These are phyloP conservation scores for Leptodontidium sp. DNA, from an alignment of 2,329 filamentous ascomycete species.

Conservation along the genomic window DNA sequence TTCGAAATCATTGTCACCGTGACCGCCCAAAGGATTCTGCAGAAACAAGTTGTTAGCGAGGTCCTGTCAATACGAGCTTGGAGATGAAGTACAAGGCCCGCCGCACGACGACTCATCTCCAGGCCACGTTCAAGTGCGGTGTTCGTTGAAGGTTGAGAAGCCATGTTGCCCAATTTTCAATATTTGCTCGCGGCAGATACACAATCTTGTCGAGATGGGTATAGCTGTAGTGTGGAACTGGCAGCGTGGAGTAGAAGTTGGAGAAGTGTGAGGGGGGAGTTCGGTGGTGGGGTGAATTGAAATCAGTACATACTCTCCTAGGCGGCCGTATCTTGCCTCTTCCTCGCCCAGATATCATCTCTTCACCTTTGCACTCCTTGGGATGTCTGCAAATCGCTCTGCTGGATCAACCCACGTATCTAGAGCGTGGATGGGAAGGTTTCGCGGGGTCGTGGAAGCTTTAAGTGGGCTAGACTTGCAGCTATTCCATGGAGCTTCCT, in stretches of 20 bases:
- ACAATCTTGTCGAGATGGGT: neutral
- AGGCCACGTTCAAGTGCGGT: conserved; percentile 21
- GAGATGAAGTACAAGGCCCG: conserved; percentile 12
- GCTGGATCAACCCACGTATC: neutral
- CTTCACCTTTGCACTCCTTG: conserved; percentile 19
- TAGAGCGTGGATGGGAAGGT: neutral
- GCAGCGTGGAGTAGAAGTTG: neutral
- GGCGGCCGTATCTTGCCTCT: conserved; percentile 72
- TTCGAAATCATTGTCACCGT: conserved; percentile 80
- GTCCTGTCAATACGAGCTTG: neutral
- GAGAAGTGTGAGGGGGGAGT: neutral
- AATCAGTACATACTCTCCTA: conserved; percentile 63
- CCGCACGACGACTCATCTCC: neutral
- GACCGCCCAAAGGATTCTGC: conserved; percentile 59
- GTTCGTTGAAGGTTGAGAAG: conserved; percentile 8
- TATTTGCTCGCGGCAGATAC: neutral
- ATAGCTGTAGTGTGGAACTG: neutral
- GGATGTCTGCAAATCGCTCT: neutral
- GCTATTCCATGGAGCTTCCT: neutral
- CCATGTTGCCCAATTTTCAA: conserved; percentile 14
- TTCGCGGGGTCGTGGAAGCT: conserved; percentile 5
- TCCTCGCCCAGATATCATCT: conserved; percentile 60
- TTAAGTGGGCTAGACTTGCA: neutral
- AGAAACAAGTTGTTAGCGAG: conserved; percentile 22
- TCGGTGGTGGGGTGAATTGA: conserved; percentile 23